A percentile compares a stretch with the other conserved stretches of the same genome.
phyloP scores from a whole-genome alignment of 345 rosid species.

The Mangifera indica region DNA sequence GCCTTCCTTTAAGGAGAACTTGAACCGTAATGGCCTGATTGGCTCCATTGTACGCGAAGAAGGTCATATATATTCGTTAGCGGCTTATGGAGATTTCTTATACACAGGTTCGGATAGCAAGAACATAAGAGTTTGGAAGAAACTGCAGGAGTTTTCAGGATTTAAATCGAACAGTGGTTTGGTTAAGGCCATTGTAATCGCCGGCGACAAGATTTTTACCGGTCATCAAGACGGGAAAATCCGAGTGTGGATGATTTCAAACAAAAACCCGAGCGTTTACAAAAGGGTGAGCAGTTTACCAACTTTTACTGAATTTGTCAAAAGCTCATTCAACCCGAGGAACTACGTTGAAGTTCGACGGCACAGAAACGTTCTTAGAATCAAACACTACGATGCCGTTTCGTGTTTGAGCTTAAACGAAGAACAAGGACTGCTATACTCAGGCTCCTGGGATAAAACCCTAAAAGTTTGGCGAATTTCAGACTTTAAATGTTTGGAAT shows the following conservation, averaged over 20 bases:
- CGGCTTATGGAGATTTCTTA: slow-evolving; percentile 52
- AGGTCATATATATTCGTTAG: slow-evolving; percentile 66
- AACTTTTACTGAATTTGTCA: slow-evolving; percentile 37
- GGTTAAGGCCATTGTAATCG: slow-evolving; percentile 45
- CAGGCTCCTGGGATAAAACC: slow-evolving; percentile 63
- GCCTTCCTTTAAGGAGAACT: slow-evolving; percentile 25
- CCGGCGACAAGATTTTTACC: slow-evolving; percentile 40
- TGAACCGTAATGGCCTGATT: slow-evolving; percentile 38
- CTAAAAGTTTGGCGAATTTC: slow-evolving; percentile 54
- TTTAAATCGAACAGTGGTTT: slow-evolving; percentile 64
- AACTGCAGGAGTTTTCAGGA: slow-evolving; percentile 52
- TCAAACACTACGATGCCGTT: slow-evolving; percentile 52
- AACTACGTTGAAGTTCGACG: slow-evolving; percentile 48
- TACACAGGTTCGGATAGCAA: slow-evolving; percentile 72
- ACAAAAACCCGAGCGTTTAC: slow-evolving; percentile 20
- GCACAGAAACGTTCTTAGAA: slow-evolving; percentile 32
- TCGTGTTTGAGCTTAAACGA: slow-evolving; percentile 44
- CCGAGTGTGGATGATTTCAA: slow-evolving; percentile 43
- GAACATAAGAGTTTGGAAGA: slow-evolving; percentile 72
- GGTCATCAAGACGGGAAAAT: slow-evolving; percentile 59
- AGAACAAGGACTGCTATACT: slow-evolving; percentile 45
- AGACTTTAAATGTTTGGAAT: slow-evolving; percentile 49
- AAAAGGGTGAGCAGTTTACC: slow-evolving; percentile 44
- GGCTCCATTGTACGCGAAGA: slow-evolving; percentile 63
- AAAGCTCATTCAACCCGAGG: slow-evolving; percentile 41